Base-by-base conservation (phyloP, 169 alveolate genomes). In the Plasmodium blacklocki region DNA sequence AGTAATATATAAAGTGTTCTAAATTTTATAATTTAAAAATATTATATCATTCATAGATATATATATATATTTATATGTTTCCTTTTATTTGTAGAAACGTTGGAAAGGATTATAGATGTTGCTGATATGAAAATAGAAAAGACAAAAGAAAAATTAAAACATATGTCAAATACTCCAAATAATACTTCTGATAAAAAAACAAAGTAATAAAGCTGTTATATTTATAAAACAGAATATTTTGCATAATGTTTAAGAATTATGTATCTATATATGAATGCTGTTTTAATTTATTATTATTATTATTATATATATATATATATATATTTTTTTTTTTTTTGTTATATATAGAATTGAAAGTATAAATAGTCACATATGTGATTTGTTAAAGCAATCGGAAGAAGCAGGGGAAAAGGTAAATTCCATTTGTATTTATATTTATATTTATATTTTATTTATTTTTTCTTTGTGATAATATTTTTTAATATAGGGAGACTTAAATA, bases 301-400 rank as follows among this genome's bases (percentile, higher is more conserved):
- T 23, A 23, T 23, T n/a, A 70, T 49, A 70, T 47, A 47, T 70
- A 45, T 58, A 62, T 76, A 68, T 75, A 39, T 52, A 21, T 23
- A n/a, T 5, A 45, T 21, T 49, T 19, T 23, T 73, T 54, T 15
- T 8, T 73, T 19, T 32, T 39, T 18, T 45, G 32, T 26, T 49
- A n/a, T 49, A 47, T 74, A 88, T 83, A 74, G 88, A 66, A 88
- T 90, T 43, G 88, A 92, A 56, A 60, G 93, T 43, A 86, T 93
- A 64, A 91, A 86, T 26, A 85, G 86, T 18, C 91, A 93, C 63
- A 93, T 91, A 21, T 90, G 89, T 39, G 93, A 88, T 60, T 75
- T 93, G 18, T 68, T 90, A 29, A 90, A 93, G 74, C 90, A 90
- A 63, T 92, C 88, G 29, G 94, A 93, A 50, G 94, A 89, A 49